Evolutionary conservation across 202 grass and related monocot species (phyloP).

Genomic region (Alloteropsis angusta): DNA sequence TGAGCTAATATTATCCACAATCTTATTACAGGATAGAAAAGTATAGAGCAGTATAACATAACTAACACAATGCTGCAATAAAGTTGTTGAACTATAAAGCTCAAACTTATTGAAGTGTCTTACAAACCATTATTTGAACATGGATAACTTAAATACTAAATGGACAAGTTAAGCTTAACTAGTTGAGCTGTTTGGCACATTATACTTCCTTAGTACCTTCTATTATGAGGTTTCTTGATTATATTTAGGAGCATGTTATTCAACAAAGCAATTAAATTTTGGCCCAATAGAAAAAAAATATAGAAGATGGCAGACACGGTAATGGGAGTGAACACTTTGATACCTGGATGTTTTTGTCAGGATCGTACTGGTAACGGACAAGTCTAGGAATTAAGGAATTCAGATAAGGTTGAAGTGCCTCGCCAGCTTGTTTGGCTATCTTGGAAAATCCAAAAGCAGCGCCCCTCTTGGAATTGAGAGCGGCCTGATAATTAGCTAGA

Average conservation of each 20-base stretch:
- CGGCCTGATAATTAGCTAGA: constrained; percentile 90
- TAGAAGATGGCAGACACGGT: neutral
- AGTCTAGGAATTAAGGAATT: constrained; percentile 88
- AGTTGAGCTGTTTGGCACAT: neutral
- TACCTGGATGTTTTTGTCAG: constrained; percentile 99
- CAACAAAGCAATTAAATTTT: neutral
- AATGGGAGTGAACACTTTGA: constrained; percentile 19
- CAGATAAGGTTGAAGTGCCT: constrained; percentile 62
- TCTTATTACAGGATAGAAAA: neutral
- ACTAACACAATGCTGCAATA: neutral
- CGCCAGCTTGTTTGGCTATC: constrained; percentile 96
- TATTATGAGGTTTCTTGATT: neutral
- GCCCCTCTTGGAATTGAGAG: constrained; percentile 93
- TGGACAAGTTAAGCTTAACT: neutral
- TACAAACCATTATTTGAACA: neutral
- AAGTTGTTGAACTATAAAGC: neutral
- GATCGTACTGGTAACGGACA: constrained; percentile 89
- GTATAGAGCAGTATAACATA: neutral
- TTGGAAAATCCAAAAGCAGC: constrained; percentile 99
- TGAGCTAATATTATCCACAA: neutral
- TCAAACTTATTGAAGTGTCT: neutral
- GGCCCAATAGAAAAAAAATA: neutral
- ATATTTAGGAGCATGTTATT: neutral
- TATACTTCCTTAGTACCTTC: neutral
- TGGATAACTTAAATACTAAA: neutral